Evolutionary conservation across 768 basidiomycete species (phyloP).

Genomic region (Xerocomus spinulosus): DNA sequence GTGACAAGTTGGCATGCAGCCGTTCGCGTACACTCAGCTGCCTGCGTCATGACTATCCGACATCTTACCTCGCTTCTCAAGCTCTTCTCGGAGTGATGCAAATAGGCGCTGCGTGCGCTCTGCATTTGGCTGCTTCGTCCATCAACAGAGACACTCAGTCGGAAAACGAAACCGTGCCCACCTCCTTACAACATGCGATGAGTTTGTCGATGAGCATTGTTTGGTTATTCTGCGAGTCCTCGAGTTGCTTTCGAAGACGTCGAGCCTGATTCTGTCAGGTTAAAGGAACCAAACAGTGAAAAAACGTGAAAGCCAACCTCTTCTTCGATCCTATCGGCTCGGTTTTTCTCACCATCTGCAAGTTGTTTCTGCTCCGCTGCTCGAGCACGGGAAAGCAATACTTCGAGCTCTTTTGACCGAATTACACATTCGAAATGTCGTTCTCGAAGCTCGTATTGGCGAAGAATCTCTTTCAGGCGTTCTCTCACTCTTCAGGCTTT

Average conservation of each 20-base stretch:
- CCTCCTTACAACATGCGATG: constrained; percentile 84
- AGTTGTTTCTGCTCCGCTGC: constrained; percentile 85
- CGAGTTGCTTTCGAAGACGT: constrained; percentile 69
- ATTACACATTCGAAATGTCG: constrained; percentile 90
- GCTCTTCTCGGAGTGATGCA: constrained; percentile 75
- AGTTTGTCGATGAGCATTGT: constrained; percentile 79
- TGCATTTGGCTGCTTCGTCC: constrained; percentile 59
- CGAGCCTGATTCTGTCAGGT: constrained; percentile 43
- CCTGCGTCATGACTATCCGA: constrained; percentile 42
- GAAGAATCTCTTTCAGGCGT: constrained; percentile 80
- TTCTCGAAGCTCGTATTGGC: constrained; percentile 86
- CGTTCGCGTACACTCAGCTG: constrained; percentile 33
- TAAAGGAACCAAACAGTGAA: constrained; percentile 1
- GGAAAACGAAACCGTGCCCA: constrained; percentile 33
- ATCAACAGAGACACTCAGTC: constrained; percentile 8
- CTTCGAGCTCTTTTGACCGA: constrained; percentile 88
- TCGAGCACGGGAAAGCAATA: constrained; percentile 79
- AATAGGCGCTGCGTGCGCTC: constrained; percentile 81
- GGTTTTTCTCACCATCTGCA: constrained; percentile 66
- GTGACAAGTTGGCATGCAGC: constrained; percentile 11
- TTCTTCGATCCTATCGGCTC: constrained; percentile 65
- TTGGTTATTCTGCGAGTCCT: constrained; percentile 75
- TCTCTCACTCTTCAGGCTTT: constrained; percentile 60
- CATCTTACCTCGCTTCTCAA: constrained; percentile 63
- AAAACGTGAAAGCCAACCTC: constrained; percentile 49